These are phyloP conservation scores for Petunia secreta DNA, from an alignment of 257 asterid species.

Conservation along the genomic window DNA sequence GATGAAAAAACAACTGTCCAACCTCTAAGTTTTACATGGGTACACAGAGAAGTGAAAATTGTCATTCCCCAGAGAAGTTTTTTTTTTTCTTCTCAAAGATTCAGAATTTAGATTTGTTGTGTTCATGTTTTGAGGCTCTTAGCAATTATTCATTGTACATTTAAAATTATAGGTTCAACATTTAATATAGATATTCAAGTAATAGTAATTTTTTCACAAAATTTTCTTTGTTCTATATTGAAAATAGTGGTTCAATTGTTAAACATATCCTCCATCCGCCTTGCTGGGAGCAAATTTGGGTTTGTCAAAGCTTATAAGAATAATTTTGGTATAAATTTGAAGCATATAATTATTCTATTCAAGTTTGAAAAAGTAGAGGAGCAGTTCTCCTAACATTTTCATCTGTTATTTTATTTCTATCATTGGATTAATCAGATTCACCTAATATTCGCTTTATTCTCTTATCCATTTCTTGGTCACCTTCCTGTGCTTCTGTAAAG, in stretches of 20 bases:
- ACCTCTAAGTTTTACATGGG: background rate
- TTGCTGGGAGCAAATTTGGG: too few relatives aligned
- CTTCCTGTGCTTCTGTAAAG: slow-evolving; percentile 8
- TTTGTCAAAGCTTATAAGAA: background rate
- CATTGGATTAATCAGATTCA: slow-evolving; percentile 16
- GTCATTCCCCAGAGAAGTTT: background rate
- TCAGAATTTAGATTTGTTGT: too few relatives aligned
- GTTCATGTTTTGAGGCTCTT: too few relatives aligned
- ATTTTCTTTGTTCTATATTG: too few relatives aligned
- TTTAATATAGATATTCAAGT: too few relatives aligned
- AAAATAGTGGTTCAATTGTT: too few relatives aligned
- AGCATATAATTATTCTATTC: background rate
- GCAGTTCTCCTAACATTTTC: slow-evolving; percentile 34
- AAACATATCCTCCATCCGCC: too few relatives aligned
- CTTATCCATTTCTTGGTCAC: slow-evolving; percentile 5
- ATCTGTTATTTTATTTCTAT: background rate
- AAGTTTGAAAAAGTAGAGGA: slow-evolving; percentile 20
- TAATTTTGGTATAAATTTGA: background rate
- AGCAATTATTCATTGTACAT: too few relatives aligned
- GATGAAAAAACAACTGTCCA: background rate
- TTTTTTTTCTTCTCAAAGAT: too few relatives aligned
- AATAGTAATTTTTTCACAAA: too few relatives aligned
- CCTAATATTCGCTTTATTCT: slow-evolving; percentile 24
- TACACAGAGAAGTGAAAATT: background rate
- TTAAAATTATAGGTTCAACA: too few relatives aligned